Evolutionary conservation across 1,284 basidiomycete species (phyloP).

Genomic region (Moesziomyces sp.): DNA sequence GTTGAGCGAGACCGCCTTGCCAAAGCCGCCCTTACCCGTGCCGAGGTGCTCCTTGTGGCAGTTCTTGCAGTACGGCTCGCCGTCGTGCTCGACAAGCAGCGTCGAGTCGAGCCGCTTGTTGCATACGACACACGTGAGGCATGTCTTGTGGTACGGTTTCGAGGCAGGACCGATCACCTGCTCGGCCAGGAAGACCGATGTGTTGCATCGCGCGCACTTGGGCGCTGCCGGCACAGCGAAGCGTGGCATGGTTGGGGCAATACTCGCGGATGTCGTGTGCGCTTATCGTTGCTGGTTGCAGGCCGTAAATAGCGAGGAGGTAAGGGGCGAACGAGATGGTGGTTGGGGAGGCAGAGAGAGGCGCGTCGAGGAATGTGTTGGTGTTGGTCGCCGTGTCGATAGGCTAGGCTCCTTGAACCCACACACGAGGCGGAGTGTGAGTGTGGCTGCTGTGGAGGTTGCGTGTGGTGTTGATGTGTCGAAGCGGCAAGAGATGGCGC

Average conservation of each 20-base stretch:
- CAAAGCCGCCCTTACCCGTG: slow-evolving; percentile 65
- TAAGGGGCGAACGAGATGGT: too few species aligned
- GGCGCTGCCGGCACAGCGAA: slow-evolving; percentile 58
- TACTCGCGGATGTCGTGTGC: neutral
- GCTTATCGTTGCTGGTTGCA: too few species aligned
- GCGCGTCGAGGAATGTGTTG: too few species aligned
- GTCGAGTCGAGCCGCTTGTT: slow-evolving; percentile 64
- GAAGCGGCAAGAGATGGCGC: neutral
- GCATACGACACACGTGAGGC: slow-evolving; percentile 65
- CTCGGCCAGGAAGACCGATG: slow-evolving; percentile 65
- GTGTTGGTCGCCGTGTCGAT: too few species aligned
- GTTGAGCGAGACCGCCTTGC: slow-evolving; percentile 61
- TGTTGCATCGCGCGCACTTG: slow-evolving; percentile 64
- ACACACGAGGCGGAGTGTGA: neutral
- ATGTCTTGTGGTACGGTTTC: slow-evolving; percentile 64
- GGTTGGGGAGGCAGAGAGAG: too few species aligned
- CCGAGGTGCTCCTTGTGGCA: slow-evolving; percentile 65
- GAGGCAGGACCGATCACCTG: slow-evolving; percentile 65
- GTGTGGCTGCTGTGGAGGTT: neutral
- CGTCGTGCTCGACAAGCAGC: slow-evolving; percentile 65
- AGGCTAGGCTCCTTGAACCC: too few species aligned
- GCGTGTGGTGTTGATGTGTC: neutral
- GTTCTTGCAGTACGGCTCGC: slow-evolving; percentile 65
- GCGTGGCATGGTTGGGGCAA: slow-evolving; percentile 36
- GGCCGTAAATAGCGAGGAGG: neutral